Evolutionary conservation across 78 protist species (phyloP), one percentile per base, ranked within the genome.

Genomic region (Dictyostelium intermedium): DNA sequence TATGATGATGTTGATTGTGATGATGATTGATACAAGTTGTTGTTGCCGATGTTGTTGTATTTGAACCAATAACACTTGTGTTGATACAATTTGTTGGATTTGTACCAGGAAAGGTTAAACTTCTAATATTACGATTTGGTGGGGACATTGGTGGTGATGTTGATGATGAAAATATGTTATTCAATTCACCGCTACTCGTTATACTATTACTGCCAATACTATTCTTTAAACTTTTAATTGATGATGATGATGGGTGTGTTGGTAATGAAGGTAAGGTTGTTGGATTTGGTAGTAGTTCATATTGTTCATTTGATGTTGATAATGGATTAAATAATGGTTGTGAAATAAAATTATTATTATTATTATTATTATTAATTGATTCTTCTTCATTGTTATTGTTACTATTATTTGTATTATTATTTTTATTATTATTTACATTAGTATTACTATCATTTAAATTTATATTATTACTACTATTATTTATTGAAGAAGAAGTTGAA

Each of bases 311-410:
- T 34, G 74, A 11, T 27, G 16, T 27, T 66, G 35, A 30, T 66
- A 66, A 66, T 27, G 74, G 74, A 66, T 66, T 66, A 66, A 27
- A 56, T 66, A 66, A 72, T 72, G 79, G 79, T 18, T 72, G 79
- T 14, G 35, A 16, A 16, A 34, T 34, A 32, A 34, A 32, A 32
- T 10, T 34, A 16, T 30, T 14, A 34, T 34, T 72, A 30, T 5
- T 70, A 30, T 32, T 70, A 30, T 16, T 70, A 66, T 16, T 66
- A 27, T 25, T 61, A 4, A 10, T 8, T 3, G 2, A 1, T 23
- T 60, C 27, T 3, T 60, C 23, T 23, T 61, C 11, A n/a, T 61
- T 23, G 8, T 25, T 66, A 27, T 66, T 66, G 27, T 66, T 66
- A 66, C 9, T 66, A 66, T 10, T 66, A 73, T 73, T 73, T 1